Percentiles rank a stretch among this genome's conserved stretches.
Conservation (phyloP, 192 early-diverging fungal genomes). For the Coemansia asiatica region DNA sequence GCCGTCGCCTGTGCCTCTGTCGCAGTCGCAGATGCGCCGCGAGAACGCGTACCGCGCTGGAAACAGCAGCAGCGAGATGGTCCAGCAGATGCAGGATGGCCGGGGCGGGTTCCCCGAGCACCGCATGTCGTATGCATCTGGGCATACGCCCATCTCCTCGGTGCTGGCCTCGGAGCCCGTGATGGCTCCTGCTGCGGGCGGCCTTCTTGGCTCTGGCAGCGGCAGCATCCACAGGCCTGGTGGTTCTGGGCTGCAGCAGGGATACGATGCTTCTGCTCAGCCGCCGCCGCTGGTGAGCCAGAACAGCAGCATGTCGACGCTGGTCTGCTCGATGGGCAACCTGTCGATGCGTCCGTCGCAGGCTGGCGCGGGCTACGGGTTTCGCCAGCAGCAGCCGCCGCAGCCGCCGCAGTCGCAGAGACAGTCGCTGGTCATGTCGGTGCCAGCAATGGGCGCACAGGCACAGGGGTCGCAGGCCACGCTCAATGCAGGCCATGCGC, state of each 20-base stretch:
- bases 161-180: slow-evolving; percentile 21
- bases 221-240: slow-evolving; percentile 7
- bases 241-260: slow-evolving; percentile 2
- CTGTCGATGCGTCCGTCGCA: slow-evolving; percentile 19
- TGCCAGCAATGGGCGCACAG: slow-evolving; percentile 9
- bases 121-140: slow-evolving; percentile 12
- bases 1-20: slow-evolving; percentile 16
- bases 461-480: slow-evolving; percentile 17
- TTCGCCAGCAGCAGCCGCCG: slow-evolving; percentile 10
- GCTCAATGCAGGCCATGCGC: slow-evolving; percentile 3
- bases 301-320: slow-evolving; percentile 21
- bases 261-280: slow-evolving; percentile 9
- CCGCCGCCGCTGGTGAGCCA: slow-evolving; percentile 10
- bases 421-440: slow-evolving; percentile 15
- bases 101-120: slow-evolving; percentile 20
- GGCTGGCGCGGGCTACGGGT: not conserved
- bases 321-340: slow-evolving; percentile 40
- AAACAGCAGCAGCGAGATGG: not conserved
- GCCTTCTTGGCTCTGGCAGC: not conserved
- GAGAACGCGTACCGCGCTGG: slow-evolving; percentile 22
- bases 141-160: slow-evolving; percentile 21
- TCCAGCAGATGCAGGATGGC: slow-evolving; percentile 11
- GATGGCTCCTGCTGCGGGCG: not conserved
- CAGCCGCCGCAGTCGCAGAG: slow-evolving; percentile 10
- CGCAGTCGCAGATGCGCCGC: slow-evolving; percentile 35